Evolutionary conservation across 164 flowering plant species (phyloP).

Genomic region (Buxus sempervirens): DNA sequence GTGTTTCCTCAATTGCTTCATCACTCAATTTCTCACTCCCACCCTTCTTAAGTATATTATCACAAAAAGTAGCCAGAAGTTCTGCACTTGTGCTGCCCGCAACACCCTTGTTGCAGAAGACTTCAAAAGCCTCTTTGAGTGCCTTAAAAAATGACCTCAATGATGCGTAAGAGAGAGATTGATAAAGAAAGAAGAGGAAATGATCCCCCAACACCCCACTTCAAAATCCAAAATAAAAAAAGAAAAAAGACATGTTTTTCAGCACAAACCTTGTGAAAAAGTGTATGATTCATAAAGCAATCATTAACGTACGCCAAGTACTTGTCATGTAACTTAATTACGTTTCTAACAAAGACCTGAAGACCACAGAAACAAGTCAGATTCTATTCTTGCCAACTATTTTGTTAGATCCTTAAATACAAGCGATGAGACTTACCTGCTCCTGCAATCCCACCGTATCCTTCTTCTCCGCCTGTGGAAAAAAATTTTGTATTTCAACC

Average conservation of each 20-base stretch:
- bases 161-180: slow-evolving; percentile 12
- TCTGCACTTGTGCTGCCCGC: slow-evolving; percentile 92
- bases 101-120: slow-evolving; percentile 88
- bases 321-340: slow-evolving; percentile 92
- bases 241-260: background rate
- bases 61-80: slow-evolving; percentile 86
- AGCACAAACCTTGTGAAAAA: slow-evolving; percentile 83
- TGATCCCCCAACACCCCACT: no score
- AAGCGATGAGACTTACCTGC: slow-evolving; percentile 47
- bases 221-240: no score
- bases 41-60: slow-evolving; percentile 91
- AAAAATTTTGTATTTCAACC: slow-evolving; percentile 4
- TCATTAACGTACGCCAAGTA: slow-evolving; percentile 74
- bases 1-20: slow-evolving; percentile 92
- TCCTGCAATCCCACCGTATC: slow-evolving; percentile 82
- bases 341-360: slow-evolving; percentile 87
- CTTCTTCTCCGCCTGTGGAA: slow-evolving; percentile 69
- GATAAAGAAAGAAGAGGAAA: background rate
- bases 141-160: slow-evolving; percentile 44
- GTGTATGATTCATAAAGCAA: slow-evolving; percentile 77
- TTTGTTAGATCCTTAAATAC: background rate
- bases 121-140: slow-evolving; percentile 90
- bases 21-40: slow-evolving; percentile 93
- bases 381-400: background rate
- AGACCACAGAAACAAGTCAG: slow-evolving; percentile 16